Conservation (phyloP, 345 rosid genomes). For the Camelina hispida region DNA sequence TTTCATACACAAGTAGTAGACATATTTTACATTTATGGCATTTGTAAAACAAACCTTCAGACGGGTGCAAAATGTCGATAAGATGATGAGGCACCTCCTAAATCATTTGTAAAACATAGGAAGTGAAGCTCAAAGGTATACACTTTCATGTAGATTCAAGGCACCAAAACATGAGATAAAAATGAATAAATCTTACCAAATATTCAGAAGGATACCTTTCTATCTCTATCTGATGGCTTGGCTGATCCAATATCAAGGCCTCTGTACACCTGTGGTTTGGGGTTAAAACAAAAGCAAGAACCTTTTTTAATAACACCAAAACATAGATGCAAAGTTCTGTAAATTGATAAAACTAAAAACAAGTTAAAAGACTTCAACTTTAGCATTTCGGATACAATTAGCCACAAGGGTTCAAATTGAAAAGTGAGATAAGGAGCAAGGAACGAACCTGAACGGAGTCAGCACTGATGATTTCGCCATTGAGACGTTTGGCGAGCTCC, state of each 20-base stretch:
- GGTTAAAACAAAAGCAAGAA: neutral
- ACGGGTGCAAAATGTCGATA: slow-evolving; percentile 80
- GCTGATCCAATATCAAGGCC: slow-evolving; percentile 71
- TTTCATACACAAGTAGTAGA: neutral
- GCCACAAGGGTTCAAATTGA: neutral
- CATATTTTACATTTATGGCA: slow-evolving; percentile 9
- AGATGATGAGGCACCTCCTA: slow-evolving; percentile 94
- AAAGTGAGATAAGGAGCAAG: neutral
- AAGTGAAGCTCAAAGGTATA: slow-evolving; percentile 27
- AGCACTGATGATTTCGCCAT: slow-evolving; percentile 96
- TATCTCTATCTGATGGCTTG: slow-evolving; percentile 64
- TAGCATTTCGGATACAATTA: slow-evolving; percentile 24
- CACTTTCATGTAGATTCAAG: neutral
- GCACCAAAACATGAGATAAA: slow-evolving; percentile 4
- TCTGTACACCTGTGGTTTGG: slow-evolving; percentile 63
- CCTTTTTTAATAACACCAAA: slow-evolving; percentile 5
- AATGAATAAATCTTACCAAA: slow-evolving; percentile 22
- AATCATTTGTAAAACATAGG: slow-evolving; percentile 17
- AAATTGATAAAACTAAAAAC: neutral
- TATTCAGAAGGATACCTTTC: slow-evolving; percentile 59
- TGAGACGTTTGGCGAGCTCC: slow-evolving; percentile 88
- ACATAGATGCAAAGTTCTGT: slow-evolving; percentile 6
- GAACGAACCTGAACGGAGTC: slow-evolving; percentile 86
- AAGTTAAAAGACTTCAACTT: slow-evolving; percentile 17
- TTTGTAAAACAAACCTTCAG: slow-evolving; percentile 59